Base-by-base conservation (phyloP, 2,329 filamentous ascomycete genomes). In the Ascochyta pisi region DNA sequence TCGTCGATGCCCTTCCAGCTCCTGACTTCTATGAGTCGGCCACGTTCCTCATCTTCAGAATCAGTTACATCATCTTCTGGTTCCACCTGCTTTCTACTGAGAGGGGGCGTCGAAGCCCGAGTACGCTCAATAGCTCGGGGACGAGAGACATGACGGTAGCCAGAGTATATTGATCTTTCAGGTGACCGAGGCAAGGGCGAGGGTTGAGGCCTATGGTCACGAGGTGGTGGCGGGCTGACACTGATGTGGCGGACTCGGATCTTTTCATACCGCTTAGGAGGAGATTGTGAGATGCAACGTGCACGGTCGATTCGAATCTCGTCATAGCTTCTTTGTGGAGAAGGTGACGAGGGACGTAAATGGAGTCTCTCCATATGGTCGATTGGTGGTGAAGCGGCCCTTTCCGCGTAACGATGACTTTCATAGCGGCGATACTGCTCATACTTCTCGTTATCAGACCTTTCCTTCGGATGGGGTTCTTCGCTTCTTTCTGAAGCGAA, bases 1-100 rank as follows among this genome's bases (percentile, higher is more conserved):
- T 72, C 70, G 54, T 73, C 71, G 5, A 68, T 47, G 2, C 65
- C 70, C 23, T 47, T 68, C 62, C 64, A 74, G n/a, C 45, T 66
- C 47, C 65, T 62, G 13, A 64, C 58, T 22, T 63, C 60, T 6
- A 58, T 57, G n/a, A 65, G 12, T 10, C 60, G 58, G 3, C 57
- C 65, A 4, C 54, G 56, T 12, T 50, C 52, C 3, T 64, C 64
- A 33, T 68, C 71, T 22, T 62, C 68, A 9, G 67, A 67, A 16
- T 68, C 68, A 5, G 69, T 73, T 22, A 65, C 46, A 9, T 71
- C 67, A 9, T 67, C 64, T 26, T 55, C 48, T 15, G 48, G 58
- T 23, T 66, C 60, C 31, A 59, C 53, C 13, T 60, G 45, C 10
- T 64, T 63, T 29, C 39, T 53, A 29, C 22, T 45, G 3, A 51